phyloP scores from a whole-genome alignment of 495 filamentous ascomycete species.

The Bathelium albidoporum region DNA sequence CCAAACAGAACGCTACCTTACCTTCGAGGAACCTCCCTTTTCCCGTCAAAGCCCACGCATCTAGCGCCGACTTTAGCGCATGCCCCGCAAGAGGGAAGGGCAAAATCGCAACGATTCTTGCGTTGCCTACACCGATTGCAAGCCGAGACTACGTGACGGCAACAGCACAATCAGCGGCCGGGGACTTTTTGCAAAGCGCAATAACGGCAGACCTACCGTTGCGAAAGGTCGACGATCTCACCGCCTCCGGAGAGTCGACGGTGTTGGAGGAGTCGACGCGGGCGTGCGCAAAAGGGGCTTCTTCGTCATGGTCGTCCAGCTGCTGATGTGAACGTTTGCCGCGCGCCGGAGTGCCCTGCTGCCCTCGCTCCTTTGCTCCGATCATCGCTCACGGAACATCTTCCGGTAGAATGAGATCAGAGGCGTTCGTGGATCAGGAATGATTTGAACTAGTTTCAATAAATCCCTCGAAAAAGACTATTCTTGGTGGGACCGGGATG shows the following conservation, averaged over 20 bases:
- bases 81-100: constrained; percentile 74
- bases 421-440: background rate
- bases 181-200: background rate
- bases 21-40: constrained; percentile 53
- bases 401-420: background rate
- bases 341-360: background rate
- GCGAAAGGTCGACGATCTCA: background rate
- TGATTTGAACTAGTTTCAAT: too few species aligned
- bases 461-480: background rate
- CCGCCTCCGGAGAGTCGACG: background rate
- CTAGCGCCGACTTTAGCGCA: constrained; percentile 75
- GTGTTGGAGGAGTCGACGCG: background rate
- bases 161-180: constrained; percentile 9
- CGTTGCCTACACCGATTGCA: constrained; percentile 86
- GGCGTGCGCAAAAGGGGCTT: background rate
- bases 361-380: background rate
- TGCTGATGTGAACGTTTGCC: constrained; percentile 1
- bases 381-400: background rate
- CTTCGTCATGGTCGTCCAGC: background rate
- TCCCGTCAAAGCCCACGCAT: constrained; percentile 77
- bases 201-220: background rate
- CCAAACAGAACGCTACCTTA: constrained; percentile 74
- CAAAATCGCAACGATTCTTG: constrained; percentile 93
- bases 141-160: constrained; percentile 89
- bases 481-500: background rate